Base-by-base conservation (phyloP, 495 filamentous ascomycete species). In the Mytilinidion resinicola region DNA sequence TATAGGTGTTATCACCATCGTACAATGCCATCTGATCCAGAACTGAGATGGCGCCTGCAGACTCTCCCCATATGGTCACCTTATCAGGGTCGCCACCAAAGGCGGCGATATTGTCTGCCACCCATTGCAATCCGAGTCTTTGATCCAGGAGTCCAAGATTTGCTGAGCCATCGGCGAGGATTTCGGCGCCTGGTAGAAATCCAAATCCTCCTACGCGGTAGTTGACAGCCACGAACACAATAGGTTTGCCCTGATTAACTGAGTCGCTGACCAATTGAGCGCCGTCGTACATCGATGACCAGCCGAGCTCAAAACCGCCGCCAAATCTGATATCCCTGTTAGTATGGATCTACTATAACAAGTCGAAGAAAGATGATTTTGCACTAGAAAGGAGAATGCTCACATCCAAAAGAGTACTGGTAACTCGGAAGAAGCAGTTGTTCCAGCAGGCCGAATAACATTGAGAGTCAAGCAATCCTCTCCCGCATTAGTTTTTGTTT, bases 11-110 rank as follows among this genome's bases (percentile, higher is more conserved):
- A 65, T 89, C 70, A 9, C 87, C 87, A 63, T 81, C 78, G 65
- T 86, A 87, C 17, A 89, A 70, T 3, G 79, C 63, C 63, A 66
- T 66, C 34, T 66, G 63, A 35, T 66, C 63, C 12, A 66, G 41
- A n/a, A 90, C 85, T 6, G 84, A 87, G 59, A 87, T 88, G 12
- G 82, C 76, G 4, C 87, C 88, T 1, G 87, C 86, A 2, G 82
- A 86, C 65, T 88, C 83, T 41, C 85, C 87, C 80, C 85, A 88
- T 53, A 89, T 85, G 15, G 84, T 88, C 12, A 89, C 86, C 49
- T 64, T 64, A 5, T 39, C 17, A 2, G 69, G 65, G 46, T 74
- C 71, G 17, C 72, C 72, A 3, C 72, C 72, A 46, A 74, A 74
- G 1, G 66, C 60, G 1, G 59, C 67, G 39, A 73, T 72, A 56